Conservation (phyloP, 2,329 filamentous ascomycete species). For the Fusarium staphyleae region DNA sequence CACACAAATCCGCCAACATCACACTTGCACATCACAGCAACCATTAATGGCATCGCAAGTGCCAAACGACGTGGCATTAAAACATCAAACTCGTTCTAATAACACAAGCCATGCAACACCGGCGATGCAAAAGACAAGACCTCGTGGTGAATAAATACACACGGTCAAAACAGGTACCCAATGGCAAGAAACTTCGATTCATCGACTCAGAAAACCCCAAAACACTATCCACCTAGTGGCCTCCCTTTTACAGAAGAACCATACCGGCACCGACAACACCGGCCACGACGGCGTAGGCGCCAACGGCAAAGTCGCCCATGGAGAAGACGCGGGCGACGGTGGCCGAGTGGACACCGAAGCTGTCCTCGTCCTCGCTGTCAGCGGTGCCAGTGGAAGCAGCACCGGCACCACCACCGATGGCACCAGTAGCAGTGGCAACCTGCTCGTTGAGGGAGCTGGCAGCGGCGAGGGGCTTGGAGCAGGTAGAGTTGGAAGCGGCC, state of each 20-base stretch:
- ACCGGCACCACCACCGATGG: slow-evolving; percentile 41
- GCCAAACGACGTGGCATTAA: slow-evolving; percentile 37
- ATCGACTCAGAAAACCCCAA: slow-evolving; percentile 20
- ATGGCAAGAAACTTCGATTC: slow-evolving; percentile 33
- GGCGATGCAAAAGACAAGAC: slow-evolving; percentile 40
- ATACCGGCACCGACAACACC: slow-evolving; percentile 61
- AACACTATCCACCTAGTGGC: slow-evolving; percentile 12
- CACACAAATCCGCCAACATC: too few relatives aligned
- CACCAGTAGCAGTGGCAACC: slow-evolving; percentile 55
- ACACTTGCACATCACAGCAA: too few relatives aligned
- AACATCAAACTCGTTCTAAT: slow-evolving; percentile 40
- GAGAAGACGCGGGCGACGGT: slow-evolving; percentile 51
- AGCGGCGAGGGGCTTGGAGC: slow-evolving; percentile 64
- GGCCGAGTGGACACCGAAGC: slow-evolving; percentile 49
- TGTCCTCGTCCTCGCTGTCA: slow-evolving; percentile 39
- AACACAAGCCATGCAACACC: slow-evolving; percentile 41
- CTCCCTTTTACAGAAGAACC: slow-evolving; percentile 57
- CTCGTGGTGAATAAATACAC: slow-evolving; percentile 27
- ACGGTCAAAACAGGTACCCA: slow-evolving; percentile 25
- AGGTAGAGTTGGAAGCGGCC: slow-evolving; percentile 57
- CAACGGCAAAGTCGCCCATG: slow-evolving; percentile 57
- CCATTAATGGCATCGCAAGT: slow-evolving; percentile 25
- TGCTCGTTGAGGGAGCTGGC: slow-evolving; percentile 65
- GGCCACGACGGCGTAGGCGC: slow-evolving; percentile 60
- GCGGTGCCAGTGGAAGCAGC: slow-evolving; percentile 41